Evolutionary conservation across 768 basidiomycete species (phyloP).

Genomic region (Floccularia luteovirens): DNA sequence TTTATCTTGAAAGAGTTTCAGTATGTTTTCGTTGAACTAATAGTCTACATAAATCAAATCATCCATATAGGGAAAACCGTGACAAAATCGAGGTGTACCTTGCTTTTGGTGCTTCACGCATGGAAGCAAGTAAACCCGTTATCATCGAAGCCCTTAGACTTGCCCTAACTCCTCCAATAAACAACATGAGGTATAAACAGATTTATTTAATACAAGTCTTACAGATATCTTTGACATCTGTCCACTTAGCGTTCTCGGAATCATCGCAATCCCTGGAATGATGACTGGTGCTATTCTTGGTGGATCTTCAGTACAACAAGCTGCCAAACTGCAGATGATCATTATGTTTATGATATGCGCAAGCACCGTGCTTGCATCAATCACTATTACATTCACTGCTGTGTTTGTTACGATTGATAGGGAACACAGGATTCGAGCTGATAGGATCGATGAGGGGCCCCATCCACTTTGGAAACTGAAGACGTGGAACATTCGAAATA

Average conservation of each 20-base stretch:
- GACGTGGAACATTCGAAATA: too few species aligned
- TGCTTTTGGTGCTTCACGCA: conserved; percentile 77
- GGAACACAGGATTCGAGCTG: conserved; percentile 56
- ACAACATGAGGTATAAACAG: conserved; percentile 65
- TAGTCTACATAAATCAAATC: not conserved
- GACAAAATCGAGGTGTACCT: conserved; percentile 86
- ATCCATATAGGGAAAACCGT: conserved; percentile 53
- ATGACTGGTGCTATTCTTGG: conserved; percentile 91
- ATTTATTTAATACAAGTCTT: not conserved
- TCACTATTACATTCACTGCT: conserved; percentile 53
- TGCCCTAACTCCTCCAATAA: conserved; percentile 75
- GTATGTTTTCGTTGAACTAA: conserved; percentile 28
- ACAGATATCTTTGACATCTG: not conserved
- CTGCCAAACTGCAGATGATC: conserved; percentile 83
- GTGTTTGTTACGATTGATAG: conserved; percentile 60
- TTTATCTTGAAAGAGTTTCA: conserved; percentile 71
- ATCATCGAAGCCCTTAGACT: conserved; percentile 73
- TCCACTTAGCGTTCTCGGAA: conserved; percentile 53
- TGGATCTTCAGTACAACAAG: conserved; percentile 78
- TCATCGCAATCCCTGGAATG: conserved; percentile 82
- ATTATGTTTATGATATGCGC: conserved; percentile 93
- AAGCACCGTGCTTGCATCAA: conserved; percentile 62
- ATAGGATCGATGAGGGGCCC: conserved; percentile 45
- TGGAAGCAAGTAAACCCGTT: conserved; percentile 79
- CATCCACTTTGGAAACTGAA: conserved; percentile 14